Evolutionary conservation across 805 yeast species (phyloP), one percentile per base, ranked within the genome.

Genomic region (Teunomyces tritomae): DNA sequence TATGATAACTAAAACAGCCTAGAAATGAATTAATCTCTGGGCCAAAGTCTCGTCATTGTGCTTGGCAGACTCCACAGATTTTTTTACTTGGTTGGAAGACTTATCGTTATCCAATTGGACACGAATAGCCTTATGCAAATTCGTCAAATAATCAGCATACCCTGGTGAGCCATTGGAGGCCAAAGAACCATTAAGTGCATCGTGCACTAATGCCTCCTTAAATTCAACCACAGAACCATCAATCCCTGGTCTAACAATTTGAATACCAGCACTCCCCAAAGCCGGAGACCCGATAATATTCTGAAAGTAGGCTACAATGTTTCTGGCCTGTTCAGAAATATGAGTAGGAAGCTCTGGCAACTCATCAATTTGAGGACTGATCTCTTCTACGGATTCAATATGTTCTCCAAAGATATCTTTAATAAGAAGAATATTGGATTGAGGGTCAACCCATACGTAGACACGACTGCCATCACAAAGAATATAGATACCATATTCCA

Each of bases 401-500:
- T 65, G 54, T 2, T 63, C 70, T 0, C 92, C 96, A 58, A 92
- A 83, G 47, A 94, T 65, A 63, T 91, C 97, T 52, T 79, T 73
- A 30, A 91, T 57, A 20, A 94, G 71, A 49, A 81, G 64, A 8
- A 85, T 81, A 54, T 85, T 83, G 0, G 87, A 87, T 37, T 80
- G 78, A 14, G 79, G 79, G 63, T 87, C 89, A 36, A 91, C 70
- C 82, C 87, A 85, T 32, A 91, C 69, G 44, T 73, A 73, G 3
- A 83, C 71, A 10, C 67, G 58, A 17, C 70, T 71, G 14, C 96
- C 92, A 57, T 88, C 81, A 70, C 87, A 90, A 16, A 86, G 65
- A 41, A 94, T 61, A 64, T 87, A 89, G 7, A 87, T 90, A 6
- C 96, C 95, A 37, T 89, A 89, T 45, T 77, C 72, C 49, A 82